Evolutionary conservation across 106 monocot species (phyloP), one percentile per base, ranked within the genome.

Genomic region (Chionographis japonica): DNA sequence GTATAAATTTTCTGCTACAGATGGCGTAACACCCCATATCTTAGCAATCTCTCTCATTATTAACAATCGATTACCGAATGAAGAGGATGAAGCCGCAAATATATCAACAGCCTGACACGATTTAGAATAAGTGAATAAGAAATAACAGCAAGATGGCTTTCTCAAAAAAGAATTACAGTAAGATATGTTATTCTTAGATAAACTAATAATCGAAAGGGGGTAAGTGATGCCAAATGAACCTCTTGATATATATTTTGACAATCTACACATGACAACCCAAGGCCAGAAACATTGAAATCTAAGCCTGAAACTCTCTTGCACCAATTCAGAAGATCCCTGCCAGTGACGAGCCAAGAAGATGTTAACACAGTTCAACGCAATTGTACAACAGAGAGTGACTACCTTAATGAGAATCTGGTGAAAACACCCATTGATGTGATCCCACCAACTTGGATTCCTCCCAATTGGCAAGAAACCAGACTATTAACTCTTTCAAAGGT

Each of bases 271-370:
- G 83, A 74, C 35, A 94, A 50, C 17, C 60, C 72, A 75, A 20
- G 50, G n/a, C 73, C 71, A 38, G 79, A 75, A 64, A 77, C 66
- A 49, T 66, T 55, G 40, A 85, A 50, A 72, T 46, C 52, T 54
- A 74, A 67, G 51, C 52, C 74, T 13, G 54, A 12, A 50, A 95
- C 69, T 89, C 95, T 88, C 69, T 83, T 89, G 78, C 89, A 95
- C 86, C 83, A 89, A 63, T 95, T 95, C 53, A 95, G 77, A 73
- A 95, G 84, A 83, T 95, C 88, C 84, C 95, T 95, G 40, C 19
- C 46, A 74, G 69, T 60, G 7, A 12, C 46, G 72, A 15, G n/a
- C 52, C 56, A 70, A 61, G 63, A 62, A 35, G 7, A 62, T 74
- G 55, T 72, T 56, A 74, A 4, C 13, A 43, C 2, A 13, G 11